phyloP scores from a whole-genome alignment of 768 basidiomycete genomes.

The Agrocybe pediades region DNA sequence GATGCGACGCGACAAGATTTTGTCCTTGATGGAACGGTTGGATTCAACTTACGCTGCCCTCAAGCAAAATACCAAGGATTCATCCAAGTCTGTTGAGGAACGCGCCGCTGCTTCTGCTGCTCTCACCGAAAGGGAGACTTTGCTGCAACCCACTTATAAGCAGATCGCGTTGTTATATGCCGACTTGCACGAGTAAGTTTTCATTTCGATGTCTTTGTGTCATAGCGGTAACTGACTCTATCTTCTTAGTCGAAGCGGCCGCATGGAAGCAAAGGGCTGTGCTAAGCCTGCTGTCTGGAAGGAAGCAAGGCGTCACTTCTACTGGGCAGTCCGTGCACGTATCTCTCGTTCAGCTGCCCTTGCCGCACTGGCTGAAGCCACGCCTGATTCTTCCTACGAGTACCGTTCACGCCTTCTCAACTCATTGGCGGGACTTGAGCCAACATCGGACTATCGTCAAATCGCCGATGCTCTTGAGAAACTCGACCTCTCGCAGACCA shows the following conservation, averaged over 20 bases:
- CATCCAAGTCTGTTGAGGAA: conserved; percentile 72
- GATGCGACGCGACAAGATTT: conserved; percentile 93
- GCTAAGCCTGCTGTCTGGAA: conserved; percentile 88
- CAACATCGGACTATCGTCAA: conserved; percentile 53
- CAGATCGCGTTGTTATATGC: conserved; percentile 93
- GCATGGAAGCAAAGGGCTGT: conserved; percentile 98
- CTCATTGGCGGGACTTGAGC: conserved; percentile 57
- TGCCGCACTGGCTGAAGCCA: conserved; percentile 64
- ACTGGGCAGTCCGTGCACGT: conserved; percentile 90
- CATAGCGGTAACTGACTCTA: conserved; percentile 8
- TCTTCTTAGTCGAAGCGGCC: conserved; percentile 74
- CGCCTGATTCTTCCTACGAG: conserved; percentile 68
- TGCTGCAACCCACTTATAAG: conserved; percentile 88
- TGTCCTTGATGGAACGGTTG: conserved; percentile 89
- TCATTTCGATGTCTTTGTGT: conserved; percentile 1
- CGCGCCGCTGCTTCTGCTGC: conserved; percentile 68
- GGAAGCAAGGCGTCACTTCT: conserved; percentile 86
- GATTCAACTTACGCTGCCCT: conserved; percentile 81
- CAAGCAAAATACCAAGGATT: conserved; percentile 80
- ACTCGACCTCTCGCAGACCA: conserved; percentile 63
- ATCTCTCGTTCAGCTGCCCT: conserved; percentile 69
- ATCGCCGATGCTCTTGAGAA: conserved; percentile 70
- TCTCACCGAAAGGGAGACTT: conserved; percentile 73
- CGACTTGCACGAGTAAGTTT: conserved; percentile 90
- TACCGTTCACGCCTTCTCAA: conserved; percentile 68